Evolutionary conservation across 2,329 filamentous ascomycete genomes (phyloP), one percentile per base, ranked within the genome.

Genomic region (Paraphaeosphaeria sporulosa): DNA sequence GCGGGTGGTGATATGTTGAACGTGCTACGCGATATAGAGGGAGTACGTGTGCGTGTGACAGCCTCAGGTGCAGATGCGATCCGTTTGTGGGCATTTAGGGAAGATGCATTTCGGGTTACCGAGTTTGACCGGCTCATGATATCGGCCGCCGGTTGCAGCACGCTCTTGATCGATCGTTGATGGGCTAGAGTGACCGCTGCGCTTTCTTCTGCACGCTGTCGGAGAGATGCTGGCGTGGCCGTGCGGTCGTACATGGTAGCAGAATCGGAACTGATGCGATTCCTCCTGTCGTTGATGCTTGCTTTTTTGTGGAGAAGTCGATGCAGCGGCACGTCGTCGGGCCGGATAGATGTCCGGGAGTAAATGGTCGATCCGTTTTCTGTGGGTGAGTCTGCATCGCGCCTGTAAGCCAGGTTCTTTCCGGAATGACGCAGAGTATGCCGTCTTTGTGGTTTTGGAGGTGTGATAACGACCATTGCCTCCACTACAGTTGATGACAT

Each of bases 401-500:
- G 81, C 21, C 82, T 81, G 38, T 86, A 74, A 2, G 84, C 85
- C 58, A 80, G 71, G 60, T 84, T 84, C 71, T 83, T 86, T 48
- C 81, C 82, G 6, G 81, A 82, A 68, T 87, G 85, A 53, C 86
- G 82, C 53, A 87, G 72, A 1, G 79, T 82, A 27, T 69, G 73
- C 55, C 73, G 78, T 40, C 79, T 75, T 60, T 78, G 80, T 42
- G 79, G 75, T 61, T 78, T 80, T 42, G 79, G 82, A 4, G 83
- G 81, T 17, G 80, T 80, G 19, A 84, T 79, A 47, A 87, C 80
- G 32, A 87, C 84, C 68, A 85, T 79, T 13, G 83, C 85, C 74
- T 86, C 79, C 8, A 81, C 84, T 17, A 87, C 78, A 0, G 84
- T 85, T 6, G 85, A 87, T 12, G 81, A 79, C 23, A 81, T 80